Evolutionary conservation across 129 eudicot species (phyloP).

Genomic region (Escallonia rubra): DNA sequence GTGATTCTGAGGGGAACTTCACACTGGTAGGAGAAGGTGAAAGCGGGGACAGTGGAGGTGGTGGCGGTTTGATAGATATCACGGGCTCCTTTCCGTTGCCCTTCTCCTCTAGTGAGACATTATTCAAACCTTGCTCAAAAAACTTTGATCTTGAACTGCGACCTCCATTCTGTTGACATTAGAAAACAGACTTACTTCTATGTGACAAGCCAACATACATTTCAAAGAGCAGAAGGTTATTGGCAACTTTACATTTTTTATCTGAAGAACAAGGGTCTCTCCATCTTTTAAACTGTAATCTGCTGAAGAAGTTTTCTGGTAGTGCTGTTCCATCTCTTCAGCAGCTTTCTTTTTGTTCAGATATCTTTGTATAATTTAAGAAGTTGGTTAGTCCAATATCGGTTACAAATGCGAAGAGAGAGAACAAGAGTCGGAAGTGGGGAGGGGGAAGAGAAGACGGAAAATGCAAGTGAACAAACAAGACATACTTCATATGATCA

Average conservation of each 20-base stretch:
- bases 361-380: constrained; percentile 43
- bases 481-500: constrained; percentile 92
- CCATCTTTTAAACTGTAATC: constrained; percentile 99
- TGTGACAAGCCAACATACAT: constrained; percentile 7
- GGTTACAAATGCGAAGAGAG: background rate
- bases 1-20: constrained; percentile 28
- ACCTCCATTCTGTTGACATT: constrained; percentile 54
- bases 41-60: constrained; percentile 78
- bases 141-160: constrained; percentile 54
- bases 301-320: constrained; percentile 65
- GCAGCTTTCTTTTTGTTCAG: constrained; percentile 96
- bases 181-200: background rate
- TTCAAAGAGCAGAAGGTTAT: background rate
- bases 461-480: constrained; percentile 1
- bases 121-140: constrained; percentile 71
- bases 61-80: constrained; percentile 71
- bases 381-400: constrained; percentile 5
- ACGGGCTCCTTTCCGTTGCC: constrained; percentile 40
- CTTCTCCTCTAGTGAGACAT: constrained; percentile 47
- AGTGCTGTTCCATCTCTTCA: constrained; percentile 97
- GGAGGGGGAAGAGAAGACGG: too few species aligned
- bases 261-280: constrained; percentile 81
- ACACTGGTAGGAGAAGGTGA: constrained; percentile 45
- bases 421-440: background rate
- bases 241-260: constrained; percentile 56